phyloP scores from a whole-genome alignment of 2,329 filamentous ascomycete genomes.

The Amauroascus verrucosus region DNA sequence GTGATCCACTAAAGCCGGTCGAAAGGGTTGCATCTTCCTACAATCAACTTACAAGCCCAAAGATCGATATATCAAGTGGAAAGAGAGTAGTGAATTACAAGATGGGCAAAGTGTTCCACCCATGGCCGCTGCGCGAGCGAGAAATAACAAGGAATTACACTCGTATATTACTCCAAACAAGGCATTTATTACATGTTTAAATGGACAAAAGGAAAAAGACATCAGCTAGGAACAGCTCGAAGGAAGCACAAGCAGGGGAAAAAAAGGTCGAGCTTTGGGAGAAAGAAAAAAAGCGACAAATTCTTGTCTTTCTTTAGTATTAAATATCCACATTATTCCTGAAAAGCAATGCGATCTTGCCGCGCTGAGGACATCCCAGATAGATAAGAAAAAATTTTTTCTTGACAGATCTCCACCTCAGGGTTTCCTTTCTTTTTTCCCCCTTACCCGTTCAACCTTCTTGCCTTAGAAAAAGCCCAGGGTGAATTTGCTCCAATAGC shows the following conservation, averaged over 20 bases:
- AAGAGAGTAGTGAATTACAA: not conserved
- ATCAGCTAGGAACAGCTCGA: not conserved
- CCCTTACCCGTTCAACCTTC: not conserved
- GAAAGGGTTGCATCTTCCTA: too few species aligned
- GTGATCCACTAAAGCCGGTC: too few species aligned
- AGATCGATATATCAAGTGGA: too few species aligned
- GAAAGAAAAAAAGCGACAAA: too few species aligned
- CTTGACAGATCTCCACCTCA: not conserved
- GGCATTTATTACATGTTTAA: constrained; percentile 3
- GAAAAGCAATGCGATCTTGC: not conserved
- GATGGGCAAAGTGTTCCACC: not conserved
- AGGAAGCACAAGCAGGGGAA: not conserved
- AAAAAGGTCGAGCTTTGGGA: not conserved
- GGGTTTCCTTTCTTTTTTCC: not conserved
- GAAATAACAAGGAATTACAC: not conserved
- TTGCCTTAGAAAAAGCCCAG: not conserved
- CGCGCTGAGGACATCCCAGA: not conserved
- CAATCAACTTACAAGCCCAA: too few species aligned
- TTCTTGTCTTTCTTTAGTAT: not conserved
- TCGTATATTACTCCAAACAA: constrained; percentile 4
- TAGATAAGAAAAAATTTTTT: too few species aligned
- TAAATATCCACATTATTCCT: constrained; percentile 6
- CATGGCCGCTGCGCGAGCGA: not conserved
- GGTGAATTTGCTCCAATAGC: constrained; percentile 8
- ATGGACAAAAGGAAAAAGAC: not conserved